These are phyloP conservation scores for Candida vaughaniae DNA, from an alignment of 805 yeast genomes.

Conservation along the genomic window DNA sequence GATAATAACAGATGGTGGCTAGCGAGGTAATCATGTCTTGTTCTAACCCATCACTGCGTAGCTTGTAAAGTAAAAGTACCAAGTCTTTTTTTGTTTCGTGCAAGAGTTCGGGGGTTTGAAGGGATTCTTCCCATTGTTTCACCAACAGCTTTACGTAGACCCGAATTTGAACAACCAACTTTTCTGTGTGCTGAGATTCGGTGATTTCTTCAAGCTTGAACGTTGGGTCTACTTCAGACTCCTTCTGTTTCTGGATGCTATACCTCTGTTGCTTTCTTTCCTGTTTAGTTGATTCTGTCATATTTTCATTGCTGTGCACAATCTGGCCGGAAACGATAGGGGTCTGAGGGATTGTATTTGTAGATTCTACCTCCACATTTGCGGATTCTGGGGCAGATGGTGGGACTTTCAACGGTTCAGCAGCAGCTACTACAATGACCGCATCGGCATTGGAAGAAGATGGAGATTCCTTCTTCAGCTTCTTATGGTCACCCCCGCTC, in stretches of 20 bases:
- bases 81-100: slow-evolving; percentile 45
- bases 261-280: slow-evolving; percentile 19
- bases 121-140: slow-evolving; percentile 41
- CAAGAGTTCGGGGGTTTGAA: slow-evolving; percentile 14
- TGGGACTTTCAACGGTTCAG: too few species aligned
- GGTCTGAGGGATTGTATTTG: too few species aligned
- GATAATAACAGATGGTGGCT: slow-evolving; percentile 55
- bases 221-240: slow-evolving; percentile 15
- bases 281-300: too few species aligned
- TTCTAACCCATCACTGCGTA: slow-evolving; percentile 37
- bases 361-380: too few species aligned
- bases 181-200: slow-evolving; percentile 15
- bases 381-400: too few species aligned
- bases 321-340: too few species aligned
- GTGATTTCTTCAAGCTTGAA: slow-evolving; percentile 32
- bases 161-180: slow-evolving; percentile 42
- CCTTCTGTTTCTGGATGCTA: slow-evolving; percentile 26
- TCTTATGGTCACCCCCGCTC: too few species aligned
- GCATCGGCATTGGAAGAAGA: too few species aligned
- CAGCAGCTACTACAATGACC: too few species aligned
- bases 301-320: too few species aligned
- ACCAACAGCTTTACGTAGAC: slow-evolving; percentile 47
- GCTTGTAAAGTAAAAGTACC: slow-evolving; percentile 46
- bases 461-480: too few species aligned
- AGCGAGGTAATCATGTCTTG: slow-evolving; percentile 51